Evolutionary conservation across 208 protist species (phyloP).

Genomic region (Crithidia sp.): DNA sequence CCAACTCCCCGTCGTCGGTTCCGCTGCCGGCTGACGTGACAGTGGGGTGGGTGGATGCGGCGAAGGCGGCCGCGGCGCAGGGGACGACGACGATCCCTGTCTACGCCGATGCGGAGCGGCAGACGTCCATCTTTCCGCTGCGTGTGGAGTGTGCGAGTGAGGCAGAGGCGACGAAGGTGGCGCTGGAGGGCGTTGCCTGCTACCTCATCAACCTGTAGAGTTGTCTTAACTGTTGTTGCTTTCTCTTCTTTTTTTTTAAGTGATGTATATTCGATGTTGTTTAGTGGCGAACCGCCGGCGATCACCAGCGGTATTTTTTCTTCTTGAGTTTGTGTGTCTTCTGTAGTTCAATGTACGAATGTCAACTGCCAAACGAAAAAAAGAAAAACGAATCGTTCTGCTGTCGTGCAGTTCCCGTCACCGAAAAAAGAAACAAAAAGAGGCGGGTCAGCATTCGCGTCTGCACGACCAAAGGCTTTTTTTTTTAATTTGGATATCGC

Average conservation of each 20-base stretch:
- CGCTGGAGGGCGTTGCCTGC: constrained; percentile 74
- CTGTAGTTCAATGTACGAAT: neutral
- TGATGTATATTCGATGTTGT: neutral
- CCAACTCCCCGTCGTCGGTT: constrained; percentile 70
- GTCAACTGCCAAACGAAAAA: too few species aligned
- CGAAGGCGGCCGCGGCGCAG: constrained; percentile 24
- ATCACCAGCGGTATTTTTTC: neutral
- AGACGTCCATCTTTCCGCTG: constrained; percentile 57
- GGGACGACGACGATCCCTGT: constrained; percentile 57
- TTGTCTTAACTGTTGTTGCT: neutral
- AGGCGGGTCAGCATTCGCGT: too few species aligned
- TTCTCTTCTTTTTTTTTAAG: constrained; percentile 1
- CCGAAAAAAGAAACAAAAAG: too few species aligned
- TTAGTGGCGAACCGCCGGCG: too few species aligned
- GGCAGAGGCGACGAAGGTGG: constrained; percentile 35
- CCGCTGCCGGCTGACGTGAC: constrained; percentile 54
- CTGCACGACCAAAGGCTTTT: too few species aligned
- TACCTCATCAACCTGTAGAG: constrained; percentile 54
- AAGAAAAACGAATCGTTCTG: too few species aligned
- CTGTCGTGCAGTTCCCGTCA: too few species aligned
- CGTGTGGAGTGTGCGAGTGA: constrained; percentile 40
- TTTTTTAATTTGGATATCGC: too few species aligned
- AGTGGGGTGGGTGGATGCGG: constrained; percentile 59
- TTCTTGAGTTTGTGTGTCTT: neutral
- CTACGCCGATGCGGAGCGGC: constrained; percentile 72